A percentile compares a stretch with the other conserved stretches of the same genome.
These are phyloP conservation scores for Dovyalis caffra DNA, from an alignment of 345 rosid species.

Conservation along the genomic window DNA sequence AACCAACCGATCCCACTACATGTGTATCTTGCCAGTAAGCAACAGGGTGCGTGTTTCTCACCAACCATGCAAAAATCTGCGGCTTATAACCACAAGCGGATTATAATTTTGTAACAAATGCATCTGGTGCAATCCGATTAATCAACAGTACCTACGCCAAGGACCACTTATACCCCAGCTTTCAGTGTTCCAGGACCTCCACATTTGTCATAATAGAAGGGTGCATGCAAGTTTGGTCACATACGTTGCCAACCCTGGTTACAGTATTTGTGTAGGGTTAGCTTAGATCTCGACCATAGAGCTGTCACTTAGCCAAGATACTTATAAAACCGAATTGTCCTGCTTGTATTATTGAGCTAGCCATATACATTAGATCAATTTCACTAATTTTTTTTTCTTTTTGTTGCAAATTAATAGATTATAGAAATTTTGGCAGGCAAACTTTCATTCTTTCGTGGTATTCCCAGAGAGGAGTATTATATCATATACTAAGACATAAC, in stretches of 20 bases:
- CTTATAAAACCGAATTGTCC: no score
- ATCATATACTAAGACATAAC: no score
- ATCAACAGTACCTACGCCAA: neutral
- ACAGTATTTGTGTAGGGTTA: no score
- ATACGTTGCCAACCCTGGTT: neutral
- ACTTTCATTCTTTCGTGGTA: no score
- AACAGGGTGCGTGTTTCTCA: constrained; percentile 30
- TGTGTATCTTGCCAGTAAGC: constrained; percentile 16
- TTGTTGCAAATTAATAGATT: no score
- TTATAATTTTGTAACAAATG: constrained; percentile 4
- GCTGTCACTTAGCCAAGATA: no score
- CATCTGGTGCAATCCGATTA: constrained; percentile 4
- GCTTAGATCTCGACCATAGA: no score
- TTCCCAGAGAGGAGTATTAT: no score
- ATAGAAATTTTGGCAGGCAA: no score
- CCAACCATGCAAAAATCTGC: constrained; percentile 30
- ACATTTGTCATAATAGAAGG: neutral
- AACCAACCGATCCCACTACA: neutral
- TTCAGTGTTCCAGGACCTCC: neutral
- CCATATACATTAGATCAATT: no score
- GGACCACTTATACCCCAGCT: constrained; percentile 3
- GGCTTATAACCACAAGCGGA: constrained; percentile 8
- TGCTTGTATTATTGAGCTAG: no score
- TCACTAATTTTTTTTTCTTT: no score
- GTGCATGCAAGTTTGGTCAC: constrained; percentile 2